phyloP scores from a whole-genome alignment of 1,284 basidiomycete species.

The Trichosporon inkin region DNA sequence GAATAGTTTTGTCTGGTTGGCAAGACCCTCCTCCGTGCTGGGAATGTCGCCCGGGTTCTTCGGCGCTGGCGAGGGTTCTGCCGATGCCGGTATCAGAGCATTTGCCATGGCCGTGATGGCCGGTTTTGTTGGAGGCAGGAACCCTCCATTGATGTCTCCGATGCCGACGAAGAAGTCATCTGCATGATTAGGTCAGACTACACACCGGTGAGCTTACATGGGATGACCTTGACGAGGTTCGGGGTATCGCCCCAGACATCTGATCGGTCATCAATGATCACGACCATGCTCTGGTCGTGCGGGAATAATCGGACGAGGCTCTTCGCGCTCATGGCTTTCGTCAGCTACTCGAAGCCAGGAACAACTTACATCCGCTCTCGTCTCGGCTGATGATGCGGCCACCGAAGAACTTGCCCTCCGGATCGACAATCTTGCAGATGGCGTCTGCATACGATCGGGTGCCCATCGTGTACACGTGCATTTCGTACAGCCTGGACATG shows the following conservation, averaged over 20 bases:
- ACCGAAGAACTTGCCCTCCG: conserved; percentile 77
- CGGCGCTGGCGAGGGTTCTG: conserved; percentile 16
- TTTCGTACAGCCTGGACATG: conserved; percentile 79
- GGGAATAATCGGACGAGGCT: conserved; percentile 87
- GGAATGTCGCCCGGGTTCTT: conserved; percentile 24
- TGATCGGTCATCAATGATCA: conserved; percentile 95
- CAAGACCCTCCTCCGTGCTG: conserved; percentile 28
- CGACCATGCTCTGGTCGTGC: conserved; percentile 96
- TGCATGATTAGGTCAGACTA: conserved; percentile 44
- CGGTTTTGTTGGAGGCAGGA: conserved; percentile 54
- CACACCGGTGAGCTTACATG: conserved; percentile 61
- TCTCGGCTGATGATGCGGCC: conserved; percentile 85
- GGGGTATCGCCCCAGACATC: conserved; percentile 93
- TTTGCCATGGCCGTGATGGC: conserved; percentile 10
- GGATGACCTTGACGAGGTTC: conserved; percentile 92
- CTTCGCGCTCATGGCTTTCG: conserved; percentile 58
- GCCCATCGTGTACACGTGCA: conserved; percentile 99
- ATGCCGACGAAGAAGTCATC: conserved; percentile 99
- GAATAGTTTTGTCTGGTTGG: conserved; percentile 60
- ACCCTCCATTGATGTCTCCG: conserved; percentile 94
- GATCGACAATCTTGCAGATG: conserved; percentile 90
- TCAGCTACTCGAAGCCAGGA: neutral
- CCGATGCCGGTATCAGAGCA: conserved; percentile 1
- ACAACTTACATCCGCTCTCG: conserved; percentile 72
- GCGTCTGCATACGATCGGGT: conserved; percentile 94